These are phyloP conservation scores for Boletus semigastroideus DNA, from an alignment of 1,284 basidiomycete species.

Conservation along the genomic window DNA sequence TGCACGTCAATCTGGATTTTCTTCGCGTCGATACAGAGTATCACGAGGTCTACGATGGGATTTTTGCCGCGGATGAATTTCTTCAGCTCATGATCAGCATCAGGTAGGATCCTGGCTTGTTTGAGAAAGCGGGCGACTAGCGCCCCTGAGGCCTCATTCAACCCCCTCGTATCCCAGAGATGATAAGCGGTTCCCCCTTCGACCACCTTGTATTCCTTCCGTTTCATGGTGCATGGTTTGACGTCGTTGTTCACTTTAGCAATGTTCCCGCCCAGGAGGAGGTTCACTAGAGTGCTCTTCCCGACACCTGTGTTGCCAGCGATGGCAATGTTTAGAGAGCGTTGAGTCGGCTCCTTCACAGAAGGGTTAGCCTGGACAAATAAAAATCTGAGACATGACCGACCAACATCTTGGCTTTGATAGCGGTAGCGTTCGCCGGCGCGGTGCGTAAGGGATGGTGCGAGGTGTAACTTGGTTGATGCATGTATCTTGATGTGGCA, in stretches of 20 bases:
- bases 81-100: constrained; percentile 22
- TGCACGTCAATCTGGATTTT: constrained; percentile 15
- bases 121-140: constrained; percentile 5
- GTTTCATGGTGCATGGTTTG: constrained; percentile 21
- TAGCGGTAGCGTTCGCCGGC: not conserved
- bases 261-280: constrained; percentile 16
- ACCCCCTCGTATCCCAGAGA: constrained; percentile 29
- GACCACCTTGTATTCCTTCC: constrained; percentile 12
- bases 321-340: constrained; percentile 19
- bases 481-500: not conserved
- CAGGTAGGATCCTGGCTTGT: constrained; percentile 2
- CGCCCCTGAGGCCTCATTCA: constrained; percentile 22
- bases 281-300: constrained; percentile 30
- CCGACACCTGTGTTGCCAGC: constrained; percentile 27
- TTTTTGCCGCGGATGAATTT: constrained; percentile 12
- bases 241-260: constrained; percentile 21
- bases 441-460: not conserved
- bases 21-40: constrained; percentile 23
- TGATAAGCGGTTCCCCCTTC: constrained; percentile 9
- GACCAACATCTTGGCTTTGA: constrained; percentile 17
- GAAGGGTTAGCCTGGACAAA: constrained; percentile 2
- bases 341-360: constrained; percentile 4
- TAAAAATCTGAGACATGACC: not conserved
- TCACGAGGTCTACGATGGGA: constrained; percentile 18
- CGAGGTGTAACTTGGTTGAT: not conserved